Conservation (phyloP, 2,329 filamentous ascomycete species). For the Trichophyton mentagrophytes region DNA sequence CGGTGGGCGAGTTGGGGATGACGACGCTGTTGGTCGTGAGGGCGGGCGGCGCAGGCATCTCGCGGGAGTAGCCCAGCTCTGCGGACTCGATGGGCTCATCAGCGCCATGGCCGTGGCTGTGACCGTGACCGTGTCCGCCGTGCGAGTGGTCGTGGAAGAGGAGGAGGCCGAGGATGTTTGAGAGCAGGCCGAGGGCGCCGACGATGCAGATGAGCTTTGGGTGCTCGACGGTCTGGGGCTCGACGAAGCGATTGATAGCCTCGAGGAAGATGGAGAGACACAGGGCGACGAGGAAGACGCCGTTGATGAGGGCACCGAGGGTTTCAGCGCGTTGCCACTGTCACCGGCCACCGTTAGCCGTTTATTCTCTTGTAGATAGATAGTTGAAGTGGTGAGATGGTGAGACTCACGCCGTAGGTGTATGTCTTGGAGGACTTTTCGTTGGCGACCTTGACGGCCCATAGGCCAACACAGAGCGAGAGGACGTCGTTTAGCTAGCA, state of each 20-base stretch:
- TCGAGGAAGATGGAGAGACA: slow-evolving; percentile 95
- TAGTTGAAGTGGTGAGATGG: background rate
- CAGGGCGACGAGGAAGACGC: slow-evolving; percentile 90
- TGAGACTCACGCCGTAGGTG: slow-evolving; percentile 71
- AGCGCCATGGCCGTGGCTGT: slow-evolving; percentile 9
- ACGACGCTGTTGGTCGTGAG: slow-evolving; percentile 50
- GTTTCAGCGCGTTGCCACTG: slow-evolving; percentile 97
- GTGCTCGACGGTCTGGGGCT: slow-evolving; percentile 75
- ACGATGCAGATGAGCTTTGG: slow-evolving; percentile 82
- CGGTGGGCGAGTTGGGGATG: slow-evolving; percentile 13
- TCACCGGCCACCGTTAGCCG: slow-evolving; percentile 14
- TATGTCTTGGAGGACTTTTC: slow-evolving; percentile 74
- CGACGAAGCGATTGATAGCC: slow-evolving; percentile 79
- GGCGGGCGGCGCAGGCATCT: slow-evolving; percentile 39
- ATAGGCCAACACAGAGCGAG: slow-evolving; percentile 79
- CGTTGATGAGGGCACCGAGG: slow-evolving; percentile 88
- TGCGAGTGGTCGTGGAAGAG: slow-evolving; percentile 92
- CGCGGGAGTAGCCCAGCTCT: slow-evolving; percentile 27
- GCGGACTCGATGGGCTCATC: slow-evolving; percentile 27
- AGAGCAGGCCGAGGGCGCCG: slow-evolving; percentile 69
- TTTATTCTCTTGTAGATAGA: slow-evolving; percentile 4
- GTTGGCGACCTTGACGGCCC: slow-evolving; percentile 84
- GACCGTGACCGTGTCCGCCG: slow-evolving; percentile 38
- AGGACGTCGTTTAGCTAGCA: slow-evolving; percentile 86
- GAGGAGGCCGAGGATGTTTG: slow-evolving; percentile 78